Evolutionary conservation across 345 rosid species (phyloP).

Genomic region (Eucalyptus pauciflora): DNA sequence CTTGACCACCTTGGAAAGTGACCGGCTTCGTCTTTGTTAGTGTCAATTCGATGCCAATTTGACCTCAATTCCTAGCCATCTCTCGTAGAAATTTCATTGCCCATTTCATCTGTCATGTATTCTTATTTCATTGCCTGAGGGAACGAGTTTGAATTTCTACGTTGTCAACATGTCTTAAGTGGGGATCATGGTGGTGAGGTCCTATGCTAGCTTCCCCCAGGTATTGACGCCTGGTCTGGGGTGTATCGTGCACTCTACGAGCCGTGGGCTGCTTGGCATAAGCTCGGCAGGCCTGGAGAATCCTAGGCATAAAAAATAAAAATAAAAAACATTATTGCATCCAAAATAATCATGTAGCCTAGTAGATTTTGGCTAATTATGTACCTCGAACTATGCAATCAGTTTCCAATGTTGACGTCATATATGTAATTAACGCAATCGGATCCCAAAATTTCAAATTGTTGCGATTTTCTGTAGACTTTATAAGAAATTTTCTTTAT

Average conservation of each 20-base stretch:
- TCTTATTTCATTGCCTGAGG: not conserved
- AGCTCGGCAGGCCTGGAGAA: too few species aligned
- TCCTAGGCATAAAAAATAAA: too few species aligned
- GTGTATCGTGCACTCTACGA: too few species aligned
- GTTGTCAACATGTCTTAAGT: too few species aligned
- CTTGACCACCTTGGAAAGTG: not conserved
- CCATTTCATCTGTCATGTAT: not conserved
- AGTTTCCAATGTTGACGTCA: fast-evolving
- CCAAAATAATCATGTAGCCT: not conserved
- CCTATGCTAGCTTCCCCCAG: too few species aligned
- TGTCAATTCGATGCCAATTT: not conserved
- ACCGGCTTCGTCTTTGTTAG: not conserved
- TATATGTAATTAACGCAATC: too few species aligned
- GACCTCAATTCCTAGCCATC: not conserved
- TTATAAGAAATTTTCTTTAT: not conserved
- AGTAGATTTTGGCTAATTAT: not conserved
- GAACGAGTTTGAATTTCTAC: too few species aligned
- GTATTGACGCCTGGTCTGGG: too few species aligned
- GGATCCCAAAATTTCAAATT: not conserved
- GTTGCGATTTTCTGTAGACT: too few species aligned
- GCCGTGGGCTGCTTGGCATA: too few species aligned
- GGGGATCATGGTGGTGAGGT: too few species aligned
- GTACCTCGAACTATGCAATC: not conserved
- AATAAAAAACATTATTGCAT: not conserved
- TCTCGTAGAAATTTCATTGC: not conserved